Percentiles rank a stretch among this genome's conserved stretches.
phyloP scores from a whole-genome alignment of 257 asterid genomes.

The Salvia hispanica region DNA sequence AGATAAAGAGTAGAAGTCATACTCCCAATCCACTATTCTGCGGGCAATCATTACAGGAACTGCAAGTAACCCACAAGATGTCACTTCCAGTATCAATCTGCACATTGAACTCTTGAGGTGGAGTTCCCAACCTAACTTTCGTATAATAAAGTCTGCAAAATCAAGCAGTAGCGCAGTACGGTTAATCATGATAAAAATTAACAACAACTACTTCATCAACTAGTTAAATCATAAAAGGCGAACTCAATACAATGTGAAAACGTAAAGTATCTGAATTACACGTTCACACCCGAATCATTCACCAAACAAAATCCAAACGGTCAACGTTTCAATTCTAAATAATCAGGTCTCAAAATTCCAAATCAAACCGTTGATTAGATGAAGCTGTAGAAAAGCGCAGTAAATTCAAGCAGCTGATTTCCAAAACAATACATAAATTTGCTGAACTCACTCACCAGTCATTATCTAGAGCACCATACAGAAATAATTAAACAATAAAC shows the following conservation, averaged over 20 bases:
- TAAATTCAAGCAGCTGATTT: conserved; percentile 15
- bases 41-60: conserved; percentile 60
- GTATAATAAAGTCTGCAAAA: conserved; percentile 65
- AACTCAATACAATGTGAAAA: conserved; percentile 20
- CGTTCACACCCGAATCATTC: not conserved
- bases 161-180: conserved; percentile 31
- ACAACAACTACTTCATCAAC: not conserved
- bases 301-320: conserved; percentile 20
- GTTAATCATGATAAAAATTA: conserved; percentile 12
- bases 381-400: conserved; percentile 27
- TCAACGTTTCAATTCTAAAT: conserved; percentile 20
- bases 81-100: conserved; percentile 86
- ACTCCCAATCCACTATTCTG: conserved; percentile 61
- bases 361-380: not conserved
- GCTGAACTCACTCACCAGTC: conserved; percentile 17
- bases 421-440: conserved; percentile 16
- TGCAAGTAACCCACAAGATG: conserved; percentile 75
- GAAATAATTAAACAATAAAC: not conserved
- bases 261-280: not conserved
- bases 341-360: not conserved
- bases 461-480: conserved; percentile 17
- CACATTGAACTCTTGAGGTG: conserved; percentile 62
- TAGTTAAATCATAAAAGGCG: not conserved
- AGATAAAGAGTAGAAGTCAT: conserved; percentile 26
- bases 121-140: conserved; percentile 70